Evolutionary conservation across 2,329 filamentous ascomycete species (phyloP).

Genomic region (Pyrenophora seminiperda): DNA sequence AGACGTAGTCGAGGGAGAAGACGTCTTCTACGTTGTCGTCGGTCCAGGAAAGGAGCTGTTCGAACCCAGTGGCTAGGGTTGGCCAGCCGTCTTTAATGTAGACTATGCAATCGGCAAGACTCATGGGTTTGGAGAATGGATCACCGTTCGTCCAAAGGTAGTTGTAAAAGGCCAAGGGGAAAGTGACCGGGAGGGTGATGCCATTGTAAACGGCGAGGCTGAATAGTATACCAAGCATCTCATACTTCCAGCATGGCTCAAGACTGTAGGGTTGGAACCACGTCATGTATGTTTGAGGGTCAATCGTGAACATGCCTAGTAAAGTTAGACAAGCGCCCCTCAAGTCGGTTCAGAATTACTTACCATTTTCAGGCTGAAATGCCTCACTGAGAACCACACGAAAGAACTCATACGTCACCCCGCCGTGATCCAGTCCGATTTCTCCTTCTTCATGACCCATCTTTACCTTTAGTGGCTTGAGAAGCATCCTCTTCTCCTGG

Average conservation of each 20-base stretch:
- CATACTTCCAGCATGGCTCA: slow-evolving; percentile 86
- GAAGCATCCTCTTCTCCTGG: slow-evolving; percentile 77
- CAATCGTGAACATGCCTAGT: slow-evolving; percentile 74
- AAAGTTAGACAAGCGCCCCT: slow-evolving; percentile 12
- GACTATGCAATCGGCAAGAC: slow-evolving; percentile 53
- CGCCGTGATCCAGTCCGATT: slow-evolving; percentile 89
- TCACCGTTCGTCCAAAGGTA: slow-evolving; percentile 69
- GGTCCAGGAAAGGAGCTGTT: slow-evolving; percentile 75
- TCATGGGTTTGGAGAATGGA: slow-evolving; percentile 14
- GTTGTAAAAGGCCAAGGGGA: slow-evolving; percentile 82
- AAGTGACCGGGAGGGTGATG: slow-evolving; percentile 85
- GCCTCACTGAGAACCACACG: slow-evolving; percentile 79
- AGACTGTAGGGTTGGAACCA: slow-evolving; percentile 87
- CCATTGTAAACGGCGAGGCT: slow-evolving; percentile 93
- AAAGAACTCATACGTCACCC: slow-evolving; percentile 97
- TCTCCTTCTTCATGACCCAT: slow-evolving; percentile 81
- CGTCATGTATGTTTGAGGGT: slow-evolving; percentile 74
- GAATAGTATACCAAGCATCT: slow-evolving; percentile 84
- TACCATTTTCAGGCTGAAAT: slow-evolving; percentile 74
- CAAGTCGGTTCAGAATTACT: slow-evolving; percentile 24
- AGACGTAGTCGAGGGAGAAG: slow-evolving; percentile 85
- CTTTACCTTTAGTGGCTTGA: slow-evolving; percentile 85
- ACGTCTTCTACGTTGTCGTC: slow-evolving; percentile 81
- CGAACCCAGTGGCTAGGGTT: slow-evolving; percentile 74
- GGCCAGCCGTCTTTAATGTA: slow-evolving; percentile 92